phyloP scores from a whole-genome alignment of 345 rosid species.

The Euphorbia lathyris region DNA sequence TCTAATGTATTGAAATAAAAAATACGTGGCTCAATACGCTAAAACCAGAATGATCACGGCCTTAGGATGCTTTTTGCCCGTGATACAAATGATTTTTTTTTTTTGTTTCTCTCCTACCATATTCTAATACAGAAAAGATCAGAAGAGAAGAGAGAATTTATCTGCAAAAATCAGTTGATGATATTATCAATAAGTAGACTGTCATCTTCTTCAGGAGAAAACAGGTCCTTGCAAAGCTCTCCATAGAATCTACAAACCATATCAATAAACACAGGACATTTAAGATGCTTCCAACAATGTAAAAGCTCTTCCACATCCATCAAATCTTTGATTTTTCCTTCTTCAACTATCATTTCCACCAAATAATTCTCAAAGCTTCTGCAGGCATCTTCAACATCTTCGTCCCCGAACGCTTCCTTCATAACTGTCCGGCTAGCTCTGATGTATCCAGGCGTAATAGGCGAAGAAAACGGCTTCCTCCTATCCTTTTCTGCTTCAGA shows the following conservation, averaged over 20 bases:
- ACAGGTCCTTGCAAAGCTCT: conserved; percentile 72
- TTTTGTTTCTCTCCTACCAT: too few relatives aligned
- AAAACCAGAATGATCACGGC: too few relatives aligned
- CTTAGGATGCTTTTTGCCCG: too few relatives aligned
- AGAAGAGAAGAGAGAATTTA: not conserved
- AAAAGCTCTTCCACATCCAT: conserved; percentile 88
- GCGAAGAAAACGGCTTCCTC: conserved; percentile 40
- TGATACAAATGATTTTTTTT: too few relatives aligned
- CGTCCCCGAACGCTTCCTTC: conserved; percentile 25
- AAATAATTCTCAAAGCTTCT: conserved; percentile 82
- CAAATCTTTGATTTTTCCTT: conserved; percentile 67
- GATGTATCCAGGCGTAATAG: conserved; percentile 47
- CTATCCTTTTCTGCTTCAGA: conserved; percentile 26
- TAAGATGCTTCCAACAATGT: conserved; percentile 77
- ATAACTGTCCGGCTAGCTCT: conserved; percentile 17
- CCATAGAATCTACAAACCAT: conserved; percentile 75
- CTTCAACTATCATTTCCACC: conserved; percentile 75
- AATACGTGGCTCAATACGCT: too few relatives aligned
- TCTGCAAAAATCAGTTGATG: conserved; percentile 3
- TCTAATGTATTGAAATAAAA: too few relatives aligned
- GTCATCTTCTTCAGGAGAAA: conserved; percentile 25
- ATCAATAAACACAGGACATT: conserved; percentile 65
- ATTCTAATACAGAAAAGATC: not conserved
- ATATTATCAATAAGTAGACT: not conserved
- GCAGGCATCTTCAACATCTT: conserved; percentile 67